phyloP scores from a whole-genome alignment of 345 rosid genomes.

The Bruguiera sexangula region DNA sequence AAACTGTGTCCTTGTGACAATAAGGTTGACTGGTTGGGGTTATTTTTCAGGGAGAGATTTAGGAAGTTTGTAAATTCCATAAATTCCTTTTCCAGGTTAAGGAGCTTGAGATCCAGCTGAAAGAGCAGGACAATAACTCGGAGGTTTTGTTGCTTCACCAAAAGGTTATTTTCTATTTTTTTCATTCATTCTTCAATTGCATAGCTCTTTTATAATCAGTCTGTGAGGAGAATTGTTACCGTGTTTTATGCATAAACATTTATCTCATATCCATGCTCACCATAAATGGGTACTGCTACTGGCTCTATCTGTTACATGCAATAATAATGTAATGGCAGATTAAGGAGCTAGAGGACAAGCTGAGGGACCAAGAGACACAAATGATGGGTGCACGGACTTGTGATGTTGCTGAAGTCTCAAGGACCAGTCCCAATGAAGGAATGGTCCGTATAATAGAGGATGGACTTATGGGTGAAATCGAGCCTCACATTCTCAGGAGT shows the following conservation, averaged over 20 bases:
- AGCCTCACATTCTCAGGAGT: conserved; percentile 54
- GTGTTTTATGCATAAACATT: too few species aligned
- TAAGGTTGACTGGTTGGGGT: conserved; percentile 29
- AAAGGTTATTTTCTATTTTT: conserved; percentile 36
- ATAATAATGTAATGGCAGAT: conserved; percentile 39
- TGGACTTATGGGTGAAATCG: conserved; percentile 43
- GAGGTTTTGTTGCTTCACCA: conserved; percentile 51
- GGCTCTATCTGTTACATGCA: too few species aligned
- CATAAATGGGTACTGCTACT: too few species aligned
- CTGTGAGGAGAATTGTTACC: conserved; percentile 7
- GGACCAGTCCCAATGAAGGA: conserved; percentile 51
- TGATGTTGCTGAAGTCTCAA: conserved; percentile 33
- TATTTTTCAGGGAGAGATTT: background rate
- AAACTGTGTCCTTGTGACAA: too few species aligned
- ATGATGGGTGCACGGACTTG: conserved; percentile 34
- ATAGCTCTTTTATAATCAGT: background rate
- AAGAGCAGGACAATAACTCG: conserved; percentile 46
- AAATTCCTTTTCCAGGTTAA: conserved; percentile 46
- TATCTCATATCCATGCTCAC: too few species aligned
- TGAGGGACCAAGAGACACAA: conserved; percentile 67
- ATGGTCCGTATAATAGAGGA: conserved; percentile 44
- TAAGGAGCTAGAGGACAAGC: conserved; percentile 71
- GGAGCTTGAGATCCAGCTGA: conserved; percentile 63
- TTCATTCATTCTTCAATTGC: too few species aligned
- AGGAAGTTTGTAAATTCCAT: background rate